Evolutionary conservation across 495 filamentous ascomycete species (phyloP), one percentile per base, ranked within the genome.

Genomic region (Hyaloscypha hepaticicola): DNA sequence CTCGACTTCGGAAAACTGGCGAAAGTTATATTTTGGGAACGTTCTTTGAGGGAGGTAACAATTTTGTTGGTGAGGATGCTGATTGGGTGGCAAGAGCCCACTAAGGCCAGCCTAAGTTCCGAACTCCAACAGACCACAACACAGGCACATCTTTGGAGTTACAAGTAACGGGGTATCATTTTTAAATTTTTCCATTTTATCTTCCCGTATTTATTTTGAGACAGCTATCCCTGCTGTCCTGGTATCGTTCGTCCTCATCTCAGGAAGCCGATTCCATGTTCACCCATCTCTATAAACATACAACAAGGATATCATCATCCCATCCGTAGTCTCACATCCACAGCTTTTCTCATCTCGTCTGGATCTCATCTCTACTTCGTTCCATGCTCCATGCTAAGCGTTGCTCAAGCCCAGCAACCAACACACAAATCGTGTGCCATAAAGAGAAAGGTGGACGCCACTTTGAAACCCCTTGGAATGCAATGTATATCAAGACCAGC

Each of bases 401-500:
- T 55, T 2, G 22, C 26, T 33, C 9, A 21, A 56, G 41, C 61
- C 16, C 34, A 56, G 29, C 51, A 56, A 29, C 2, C 27, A 63
- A 28, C 51, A 64, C 22, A 64, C 51, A 21, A 31, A 48, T 21
- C 14, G 11, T 53, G 2, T 53, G 22, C 53, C 1, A 33, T 28
- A 26, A 63, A 22, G 6, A 26, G 51, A 38, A 58, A 57, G 19
- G 29, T 52, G 48, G 53, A 65, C 51, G 63, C 56, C 57, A 65
- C 14, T 53, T n/a, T 14, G 26, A 45, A 51, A 19, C 25, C 48
- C 45, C 63, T 41, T 65, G 63, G n/a, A 56, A 60, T 60, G 62
- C 62, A 48, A 58, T 65, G 56, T 65, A 65, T 64, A 60, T 65
- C 63, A 64, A 59, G 57, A 60, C 27, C n/a, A 55, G 22, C 25